Base-by-base conservation (phyloP, 2,329 filamentous ascomycete species). In the Penicillium nordicum region DNA sequence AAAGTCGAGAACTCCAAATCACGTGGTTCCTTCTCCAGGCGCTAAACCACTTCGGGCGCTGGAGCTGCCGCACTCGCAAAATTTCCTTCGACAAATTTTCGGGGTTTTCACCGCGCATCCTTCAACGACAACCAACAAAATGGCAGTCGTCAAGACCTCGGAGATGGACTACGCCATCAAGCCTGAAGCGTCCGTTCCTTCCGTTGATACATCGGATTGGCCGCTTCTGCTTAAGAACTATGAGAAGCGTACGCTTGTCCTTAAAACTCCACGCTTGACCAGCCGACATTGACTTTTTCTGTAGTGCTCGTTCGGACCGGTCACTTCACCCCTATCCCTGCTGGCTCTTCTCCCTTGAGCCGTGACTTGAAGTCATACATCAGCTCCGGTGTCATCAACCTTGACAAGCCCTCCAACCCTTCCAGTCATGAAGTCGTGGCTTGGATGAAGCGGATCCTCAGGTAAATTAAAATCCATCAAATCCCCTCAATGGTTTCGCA, bases 351-450 rank as follows among this genome's bases (percentile, higher is more conserved):
- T 62, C 94, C 94, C 54, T 81, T 95, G 73, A 92, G 91, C 79
- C 90, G 94, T 76, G 93, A 97, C 76, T 84, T 99, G 72, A 97
- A 97, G 83, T 92, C 89, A 63, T 99, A 97, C 80, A 87, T 99
- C 74, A 93, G 89, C 76, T 96, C 91, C 63, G 94, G 94, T 79
- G 93, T 99, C 57, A 97, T 99, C 79, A 99, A 99, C 81, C 87
- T 97, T 67, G 90, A 95, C 80, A 96, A 96, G 82, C 94, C 93
- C 56, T 95, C 92, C 51, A 99, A 99, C 81, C 93, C 93, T 53
- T 97, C 92, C 66, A 94, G 89, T 71, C 94, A 99, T 84, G 94
- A 99, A 82, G 94, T 99, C 65, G 94, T 99, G 72, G 93, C 94
- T 65, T 99, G 94, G 94, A 89, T 97, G 68, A 99, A 99, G 88